Evolutionary conservation across 306 rosid species (phyloP), one percentile per base, ranked within the genome.

Genomic region (Ammopiptanthus mongolicus): DNA sequence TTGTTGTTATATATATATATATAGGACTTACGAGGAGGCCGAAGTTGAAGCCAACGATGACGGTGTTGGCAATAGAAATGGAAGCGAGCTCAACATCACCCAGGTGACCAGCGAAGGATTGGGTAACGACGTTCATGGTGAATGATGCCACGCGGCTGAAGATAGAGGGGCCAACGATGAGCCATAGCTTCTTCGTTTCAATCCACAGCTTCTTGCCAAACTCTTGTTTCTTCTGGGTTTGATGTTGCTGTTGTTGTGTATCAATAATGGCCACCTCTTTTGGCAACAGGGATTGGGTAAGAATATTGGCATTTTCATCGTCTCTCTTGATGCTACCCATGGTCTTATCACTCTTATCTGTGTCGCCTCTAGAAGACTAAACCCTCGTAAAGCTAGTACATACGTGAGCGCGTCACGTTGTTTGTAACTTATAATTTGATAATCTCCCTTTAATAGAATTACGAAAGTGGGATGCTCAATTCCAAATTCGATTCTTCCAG

Each of bases 101-200:
- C 0, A 91, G 85, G 84, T 84, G 97, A 17, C 97, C 97, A 6
- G 91, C 90, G 74, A 91, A 91, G 76, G 97, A 88, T 79, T 84
- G 97, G 10, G 93, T 87, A 9, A 91, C 60, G 14, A 91, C 87
- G 79, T 89, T 89, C 97, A 91, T 91, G 82, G 90, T 39, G 86
- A 29, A 89, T 0, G 81, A 0, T 3, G 90, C 88, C 6, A 88
- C 11, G 12, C 96, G 91, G 81, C 93, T 88, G 85, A 91, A 83
- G 56, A 91, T 91, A 14, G 96, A 71, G 10, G 96, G 97, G 0
- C 97, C 97, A 1, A 89, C 96, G 5, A 91, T 84, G 5, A 23
- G 47, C 97, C 97, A 91, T 80, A 91, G 84, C 70, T 89, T 80
- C 84, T 71, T 84, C 3, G 90, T 55, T 75, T 91, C 97, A 0